Conservation (phyloP, 2,329 filamentous ascomycete genomes). For the Didymella pinodella region DNA sequence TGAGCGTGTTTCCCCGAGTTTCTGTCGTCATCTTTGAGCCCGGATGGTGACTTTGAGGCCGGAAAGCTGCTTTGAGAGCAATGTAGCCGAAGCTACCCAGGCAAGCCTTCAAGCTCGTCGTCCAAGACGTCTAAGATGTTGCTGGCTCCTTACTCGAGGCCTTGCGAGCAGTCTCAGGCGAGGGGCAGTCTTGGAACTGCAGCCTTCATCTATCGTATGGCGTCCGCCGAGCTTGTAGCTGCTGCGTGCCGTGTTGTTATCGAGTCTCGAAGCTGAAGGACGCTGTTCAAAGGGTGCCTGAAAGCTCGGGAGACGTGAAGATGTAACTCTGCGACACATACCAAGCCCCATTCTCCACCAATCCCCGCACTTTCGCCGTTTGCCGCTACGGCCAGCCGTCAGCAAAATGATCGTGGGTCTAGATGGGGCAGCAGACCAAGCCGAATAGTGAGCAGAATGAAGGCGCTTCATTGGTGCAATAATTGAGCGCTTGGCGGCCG, state of each 20-base stretch:
- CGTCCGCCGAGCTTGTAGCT: slow-evolving; percentile 21
- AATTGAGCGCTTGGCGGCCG: slow-evolving; percentile 29
- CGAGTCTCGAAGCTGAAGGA: slow-evolving; percentile 19
- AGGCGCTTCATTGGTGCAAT: slow-evolving; percentile 41
- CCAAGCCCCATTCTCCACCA: slow-evolving; percentile 41
- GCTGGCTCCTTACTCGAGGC: slow-evolving; percentile 10
- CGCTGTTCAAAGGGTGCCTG: slow-evolving; percentile 20
- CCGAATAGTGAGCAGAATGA: slow-evolving; percentile 17
- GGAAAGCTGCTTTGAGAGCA: slow-evolving; percentile 2
- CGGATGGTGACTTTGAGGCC: slow-evolving; percentile 5
- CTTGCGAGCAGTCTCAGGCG: slow-evolving; percentile 9
- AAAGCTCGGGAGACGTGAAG: slow-evolving; percentile 12
- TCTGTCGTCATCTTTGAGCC: slow-evolving; percentile 6
- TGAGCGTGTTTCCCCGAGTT: slow-evolving; percentile 6
- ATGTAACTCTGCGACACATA: slow-evolving; percentile 17
- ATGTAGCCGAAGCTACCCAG: slow-evolving; percentile 11
- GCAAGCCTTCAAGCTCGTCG: slow-evolving; percentile 18
- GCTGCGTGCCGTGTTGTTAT: slow-evolving; percentile 14
- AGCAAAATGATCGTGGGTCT: slow-evolving; percentile 38
- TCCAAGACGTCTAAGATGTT: slow-evolving; percentile 11
- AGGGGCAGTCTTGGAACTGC: slow-evolving; percentile 16
- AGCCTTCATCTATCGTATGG: slow-evolving; percentile 17
- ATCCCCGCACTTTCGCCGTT: slow-evolving; percentile 31
- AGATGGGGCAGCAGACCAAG: slow-evolving; percentile 31
- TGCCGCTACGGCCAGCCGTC: slow-evolving; percentile 29